Evolutionary conservation across 306 rosid species (phyloP), one percentile per base, ranked within the genome.

Genomic region (Canavalia gladiata): DNA sequence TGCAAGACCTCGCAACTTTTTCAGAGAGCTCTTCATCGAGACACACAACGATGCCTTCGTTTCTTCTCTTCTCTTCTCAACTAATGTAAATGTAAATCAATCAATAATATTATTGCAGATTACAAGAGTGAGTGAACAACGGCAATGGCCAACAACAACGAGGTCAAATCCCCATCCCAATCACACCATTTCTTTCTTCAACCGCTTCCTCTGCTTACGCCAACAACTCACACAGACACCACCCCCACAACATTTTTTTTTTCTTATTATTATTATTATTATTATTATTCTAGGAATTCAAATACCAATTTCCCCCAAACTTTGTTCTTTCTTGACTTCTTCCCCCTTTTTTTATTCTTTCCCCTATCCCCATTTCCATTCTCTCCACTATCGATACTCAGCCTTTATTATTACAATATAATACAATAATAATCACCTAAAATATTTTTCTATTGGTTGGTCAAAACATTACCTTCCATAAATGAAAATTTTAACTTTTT

Each of bases 11-110:
- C 96, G 86, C 81, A 96, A 59, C 84, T 92, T 96, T 74, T 83
- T 90, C 67, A 93, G 88, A 59, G 98, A 90, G 70, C 88, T 89
- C 89, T 91, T 93, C 99, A 96, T 92, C 42, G 29, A 37, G 41
- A 37, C 4, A 18, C 25, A 18, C 25, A 18, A 18, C 25, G 25
- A 29, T 69, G 25, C 5, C 35, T 67, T 66, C n/a, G 13, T 52
- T 1, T 55, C 25, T 0, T 39, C 41, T 65, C 50, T 31, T 47
- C 41, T 68, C 34, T 2, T 7, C 43, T 55, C 60, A 1, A 13
- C 3, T 63, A 31, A 60, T 31, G 68, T 9, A 33, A 3, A 3
- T 63, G 30, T 63, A 6, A 56, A 28, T 28, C 2, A 57, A 57
- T 57, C n/a, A 8, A 58, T 45, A 4, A 45, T 4, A 45, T 45